These are phyloP conservation scores for Naematelia encephala DNA, from an alignment of 768 basidiomycete genomes.

Conservation along the genomic window DNA sequence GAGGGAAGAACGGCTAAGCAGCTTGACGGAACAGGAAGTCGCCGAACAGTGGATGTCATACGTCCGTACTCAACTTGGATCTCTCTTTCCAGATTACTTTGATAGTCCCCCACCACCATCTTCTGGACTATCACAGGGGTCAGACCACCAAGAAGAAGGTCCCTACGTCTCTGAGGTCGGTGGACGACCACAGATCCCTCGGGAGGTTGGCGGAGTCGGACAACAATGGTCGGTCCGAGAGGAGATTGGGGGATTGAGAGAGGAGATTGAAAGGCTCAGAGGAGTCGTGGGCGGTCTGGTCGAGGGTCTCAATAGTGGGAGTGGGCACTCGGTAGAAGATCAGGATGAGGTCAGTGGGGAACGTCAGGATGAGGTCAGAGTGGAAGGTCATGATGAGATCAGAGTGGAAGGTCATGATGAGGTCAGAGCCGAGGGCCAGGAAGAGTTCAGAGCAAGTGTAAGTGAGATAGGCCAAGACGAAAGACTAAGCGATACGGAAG, in stretches of 20 bases:
- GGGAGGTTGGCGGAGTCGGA: too few relatives aligned
- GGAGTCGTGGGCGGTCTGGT: slow-evolving; percentile 33
- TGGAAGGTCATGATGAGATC: background rate
- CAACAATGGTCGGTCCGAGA: slow-evolving; percentile 11
- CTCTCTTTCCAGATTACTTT: slow-evolving; percentile 36
- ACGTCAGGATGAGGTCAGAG: slow-evolving; percentile 3
- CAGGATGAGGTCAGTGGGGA: background rate
- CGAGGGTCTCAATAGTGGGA: slow-evolving; percentile 10
- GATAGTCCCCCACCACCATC: too few relatives aligned
- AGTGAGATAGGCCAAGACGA: too few relatives aligned
- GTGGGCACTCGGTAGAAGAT: too few relatives aligned
- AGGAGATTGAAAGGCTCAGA: slow-evolving; percentile 37
- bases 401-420: too few relatives aligned
- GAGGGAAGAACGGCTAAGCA: background rate
- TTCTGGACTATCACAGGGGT: too few relatives aligned
- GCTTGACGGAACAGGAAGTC: background rate
- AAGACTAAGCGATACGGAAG: too few relatives aligned
- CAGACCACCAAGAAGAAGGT: too few relatives aligned
- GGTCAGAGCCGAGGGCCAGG: background rate
- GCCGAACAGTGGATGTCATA: slow-evolving; percentile 36
- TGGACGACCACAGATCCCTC: too few relatives aligned
- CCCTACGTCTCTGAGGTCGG: too few relatives aligned
- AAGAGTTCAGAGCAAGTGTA: too few relatives aligned
- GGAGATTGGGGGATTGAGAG: slow-evolving; percentile 28
- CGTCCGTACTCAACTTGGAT: slow-evolving; percentile 27